These are phyloP conservation scores for Fusarium longipes DNA, from an alignment of 2,329 filamentous ascomycete species.

Conservation along the genomic window DNA sequence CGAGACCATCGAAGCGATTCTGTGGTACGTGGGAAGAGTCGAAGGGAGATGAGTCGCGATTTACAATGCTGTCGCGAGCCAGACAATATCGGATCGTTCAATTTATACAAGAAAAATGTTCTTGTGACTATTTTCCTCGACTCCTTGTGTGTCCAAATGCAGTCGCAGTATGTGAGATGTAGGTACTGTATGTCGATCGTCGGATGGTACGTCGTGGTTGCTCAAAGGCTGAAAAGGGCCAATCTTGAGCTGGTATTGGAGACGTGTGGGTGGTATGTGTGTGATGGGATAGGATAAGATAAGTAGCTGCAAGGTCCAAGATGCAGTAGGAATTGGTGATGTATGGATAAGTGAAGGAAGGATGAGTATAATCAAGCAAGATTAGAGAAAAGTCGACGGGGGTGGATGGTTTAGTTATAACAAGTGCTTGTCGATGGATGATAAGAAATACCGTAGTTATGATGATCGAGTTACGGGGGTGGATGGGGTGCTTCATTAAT, in stretches of 20 bases:
- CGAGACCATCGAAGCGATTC: conserved; percentile 50
- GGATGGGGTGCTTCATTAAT: conserved; percentile 40
- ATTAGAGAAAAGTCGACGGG: conserved; percentile 10
- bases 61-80: conserved; percentile 25
- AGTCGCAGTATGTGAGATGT: conserved; percentile 29
- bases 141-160: conserved; percentile 17
- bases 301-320: conserved; percentile 27
- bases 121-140: conserved; percentile 15
- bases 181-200: conserved; percentile 31
- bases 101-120: conserved; percentile 4
- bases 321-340: conserved; percentile 10
- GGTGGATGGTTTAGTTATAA: conserved; percentile 28
- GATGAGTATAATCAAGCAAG: not conserved
- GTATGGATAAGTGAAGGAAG: conserved; percentile 1
- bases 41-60: conserved; percentile 10
- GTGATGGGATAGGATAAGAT: not conserved
- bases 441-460: conserved; percentile 25
- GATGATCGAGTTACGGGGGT: conserved; percentile 28
- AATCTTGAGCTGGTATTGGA: conserved; percentile 37
- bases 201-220: conserved; percentile 27
- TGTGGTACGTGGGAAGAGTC: conserved; percentile 10
- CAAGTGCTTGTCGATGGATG: not conserved
- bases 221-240: conserved; percentile 28
- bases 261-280: conserved; percentile 40
- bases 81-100: not conserved